Base-by-base conservation (phyloP, 106 monocot genomes). In the Dactylorhiza incarnata region DNA sequence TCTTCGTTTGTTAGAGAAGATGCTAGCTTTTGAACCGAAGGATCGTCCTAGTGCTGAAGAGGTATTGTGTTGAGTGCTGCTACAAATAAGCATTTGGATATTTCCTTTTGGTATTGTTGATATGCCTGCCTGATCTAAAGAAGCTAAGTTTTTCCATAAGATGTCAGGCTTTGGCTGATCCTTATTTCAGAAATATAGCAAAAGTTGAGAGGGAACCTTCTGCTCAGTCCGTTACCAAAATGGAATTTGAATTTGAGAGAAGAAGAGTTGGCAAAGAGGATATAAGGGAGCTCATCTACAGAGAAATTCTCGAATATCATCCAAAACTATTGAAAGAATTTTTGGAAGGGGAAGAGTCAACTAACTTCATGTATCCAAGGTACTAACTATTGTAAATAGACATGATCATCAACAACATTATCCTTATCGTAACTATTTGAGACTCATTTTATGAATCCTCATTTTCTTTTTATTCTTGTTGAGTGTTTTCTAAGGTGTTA, bases 221-320 rank as follows among this genome's bases (percentile, higher is more conserved):
- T 48, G 83, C 89, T 37, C 91, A 87, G 59, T 87, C 87, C 8
- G 87, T 95, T 56, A 89, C 91, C 45, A 95, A 95, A 69, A 82
- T 95, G 83, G 95, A 95, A 69, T 95, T 95, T 83, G 95, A 95
- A 73, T 95, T 95, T 77, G 95, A 95, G 81, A 87, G 95, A 67
- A 79, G 91, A 25, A 87, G 89, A 74, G 80, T 91, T 49, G 86
- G 81, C n/a, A 95, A 95, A 73, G 95, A 95, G 79, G 95, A 95
- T 81, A 79, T 91, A 19, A 87, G 95, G 78, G 95, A 95, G 73
- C 91, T 95, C 47, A 95, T 95, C 72, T 95, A 87, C 70, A 78
- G 87, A 43, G 95, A 95, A 80, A 91, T 91, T 80, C 85, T 95
- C 0, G 95, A 95, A 77, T 95, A 95, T 82, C 91, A 95, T 76